These are phyloP conservation scores for Jimgerdemannia lactiflua DNA, from an alignment of 192 early-diverging fungal genomes.

Conservation along the genomic window DNA sequence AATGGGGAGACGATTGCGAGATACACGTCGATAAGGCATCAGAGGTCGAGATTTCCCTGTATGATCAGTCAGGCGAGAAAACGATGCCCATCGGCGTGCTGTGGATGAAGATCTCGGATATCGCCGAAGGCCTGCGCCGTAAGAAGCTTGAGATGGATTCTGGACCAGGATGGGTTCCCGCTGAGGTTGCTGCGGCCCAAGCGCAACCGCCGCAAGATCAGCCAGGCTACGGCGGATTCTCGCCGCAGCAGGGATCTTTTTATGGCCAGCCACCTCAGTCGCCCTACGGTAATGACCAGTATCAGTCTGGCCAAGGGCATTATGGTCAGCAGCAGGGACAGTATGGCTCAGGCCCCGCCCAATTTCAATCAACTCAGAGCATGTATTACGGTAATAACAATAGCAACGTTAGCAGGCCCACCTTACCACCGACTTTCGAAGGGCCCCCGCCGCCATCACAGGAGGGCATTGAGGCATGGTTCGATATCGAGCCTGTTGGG, in stretches of 20 bases:
- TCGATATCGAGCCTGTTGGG: conserved; percentile 93
- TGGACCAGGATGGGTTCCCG: conserved; percentile 48
- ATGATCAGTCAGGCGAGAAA: conserved; percentile 76
- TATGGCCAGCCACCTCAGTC: background rate
- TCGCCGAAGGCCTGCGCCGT: conserved; percentile 83
- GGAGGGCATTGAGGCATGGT: conserved; percentile 75
- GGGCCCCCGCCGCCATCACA: conserved; percentile 11
- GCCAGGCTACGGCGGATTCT: background rate
- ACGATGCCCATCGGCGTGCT: conserved; percentile 75
- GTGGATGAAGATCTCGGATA: conserved; percentile 94
- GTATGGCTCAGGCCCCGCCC: background rate
- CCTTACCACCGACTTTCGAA: too few species aligned
- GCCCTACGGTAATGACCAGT: too few species aligned
- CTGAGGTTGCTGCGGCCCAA: conserved; percentile 17
- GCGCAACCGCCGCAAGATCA: background rate
- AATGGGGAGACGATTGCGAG: conserved; percentile 85
- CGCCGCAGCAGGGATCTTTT: conserved; percentile 6
- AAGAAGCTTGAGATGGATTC: conserved; percentile 65
- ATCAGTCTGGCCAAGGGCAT: background rate
- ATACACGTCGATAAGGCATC: conserved; percentile 86
- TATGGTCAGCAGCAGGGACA: background rate
- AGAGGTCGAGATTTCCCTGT: conserved; percentile 90
- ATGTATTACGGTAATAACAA: background rate
- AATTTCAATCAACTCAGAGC: background rate
- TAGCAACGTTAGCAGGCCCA: too few species aligned